phyloP scores from a whole-genome alignment of 1,284 basidiomycete species.

The Apiotrichum gracile region DNA sequence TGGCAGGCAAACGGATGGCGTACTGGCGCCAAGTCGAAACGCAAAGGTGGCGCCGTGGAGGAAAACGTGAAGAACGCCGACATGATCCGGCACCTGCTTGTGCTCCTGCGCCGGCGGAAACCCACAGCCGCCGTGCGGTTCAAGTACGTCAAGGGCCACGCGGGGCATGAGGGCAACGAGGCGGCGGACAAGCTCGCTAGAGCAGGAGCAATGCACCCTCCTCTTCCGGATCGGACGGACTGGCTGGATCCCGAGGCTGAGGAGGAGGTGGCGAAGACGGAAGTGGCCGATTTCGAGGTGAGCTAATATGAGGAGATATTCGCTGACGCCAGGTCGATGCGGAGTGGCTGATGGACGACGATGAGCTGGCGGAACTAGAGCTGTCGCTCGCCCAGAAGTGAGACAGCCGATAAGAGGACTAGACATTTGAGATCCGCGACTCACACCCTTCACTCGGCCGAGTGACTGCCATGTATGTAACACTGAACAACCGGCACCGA shows the following conservation, averaged over 20 bases:
- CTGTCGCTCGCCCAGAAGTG: slow-evolving; percentile 10
- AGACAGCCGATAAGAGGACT: too few species aligned
- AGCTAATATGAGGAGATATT: background rate
- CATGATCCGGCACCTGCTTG: slow-evolving; percentile 44
- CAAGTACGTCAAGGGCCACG: slow-evolving; percentile 42
- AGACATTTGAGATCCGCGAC: too few species aligned
- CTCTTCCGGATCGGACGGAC: slow-evolving; percentile 22
- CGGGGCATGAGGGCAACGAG: slow-evolving; percentile 43
- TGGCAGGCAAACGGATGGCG: slow-evolving; percentile 41
- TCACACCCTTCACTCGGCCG: too few species aligned
- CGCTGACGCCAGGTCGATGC: slow-evolving; percentile 27
- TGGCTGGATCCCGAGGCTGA: slow-evolving; percentile 38
- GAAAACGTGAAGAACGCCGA: slow-evolving; percentile 42
- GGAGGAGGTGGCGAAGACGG: slow-evolving; percentile 12
- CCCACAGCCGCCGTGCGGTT: slow-evolving; percentile 29
- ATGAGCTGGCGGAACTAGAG: slow-evolving; percentile 28
- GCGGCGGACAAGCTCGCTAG: slow-evolving; percentile 43
- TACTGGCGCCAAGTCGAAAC: slow-evolving; percentile 6
- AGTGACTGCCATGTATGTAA: too few species aligned
- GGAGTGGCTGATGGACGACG: slow-evolving; percentile 31
- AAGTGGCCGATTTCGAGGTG: background rate
- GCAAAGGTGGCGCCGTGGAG: background rate
- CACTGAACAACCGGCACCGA: too few species aligned
- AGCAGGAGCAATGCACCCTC: slow-evolving; percentile 28
- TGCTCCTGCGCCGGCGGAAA: slow-evolving; percentile 33